Base-by-base conservation (phyloP, 495 filamentous ascomycete species). In the Daldinia decipiens region DNA sequence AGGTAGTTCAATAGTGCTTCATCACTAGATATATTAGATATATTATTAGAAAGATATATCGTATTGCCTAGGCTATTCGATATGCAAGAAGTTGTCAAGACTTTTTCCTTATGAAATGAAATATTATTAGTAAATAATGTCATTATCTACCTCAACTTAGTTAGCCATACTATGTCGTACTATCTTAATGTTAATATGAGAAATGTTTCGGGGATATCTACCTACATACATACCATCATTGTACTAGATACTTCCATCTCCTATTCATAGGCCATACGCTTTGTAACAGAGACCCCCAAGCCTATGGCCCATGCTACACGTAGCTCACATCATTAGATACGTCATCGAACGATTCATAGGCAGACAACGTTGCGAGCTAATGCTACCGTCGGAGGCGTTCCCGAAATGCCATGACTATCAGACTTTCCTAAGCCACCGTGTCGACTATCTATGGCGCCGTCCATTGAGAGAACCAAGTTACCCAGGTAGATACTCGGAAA, bases 241-340 rank as follows among this genome's bases (percentile, higher is more conserved):
- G 32, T 34, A 62, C 62, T 58, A 40, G 69, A 27, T 34, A 61
- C 31, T 55, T 38, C 38, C 21, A 43, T 71, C 71, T 17, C 64
- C 57, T 9, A 58, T 47, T n/a, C 61, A 50, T 24, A 69, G 11
- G 43, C 59, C 58, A 27, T 69, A 58, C 36, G 39, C 17, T 6
- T 40, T 50, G 61, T 64, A 74, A 57, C 59, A 45, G 8, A 62
- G 59, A 29, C 64, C 70, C 54, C 59, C 61, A 62, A 68, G 61
- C 39, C 21, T 62, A 47, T 29, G 54, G 40, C 6, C 58, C 61
- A 73, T 79, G 78, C 78, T 76, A 80, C 72, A 79, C 76, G 58
- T 79, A 81, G 58, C 74, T 78, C 31, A 76, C 78, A 67, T 79
- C 78, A 62, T 77, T 78, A 59, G 78, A 80, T 9, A 77, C 73